Base-by-base conservation (phyloP, 2,329 filamentous ascomycete species). In the Diaporthe capsici region DNA sequence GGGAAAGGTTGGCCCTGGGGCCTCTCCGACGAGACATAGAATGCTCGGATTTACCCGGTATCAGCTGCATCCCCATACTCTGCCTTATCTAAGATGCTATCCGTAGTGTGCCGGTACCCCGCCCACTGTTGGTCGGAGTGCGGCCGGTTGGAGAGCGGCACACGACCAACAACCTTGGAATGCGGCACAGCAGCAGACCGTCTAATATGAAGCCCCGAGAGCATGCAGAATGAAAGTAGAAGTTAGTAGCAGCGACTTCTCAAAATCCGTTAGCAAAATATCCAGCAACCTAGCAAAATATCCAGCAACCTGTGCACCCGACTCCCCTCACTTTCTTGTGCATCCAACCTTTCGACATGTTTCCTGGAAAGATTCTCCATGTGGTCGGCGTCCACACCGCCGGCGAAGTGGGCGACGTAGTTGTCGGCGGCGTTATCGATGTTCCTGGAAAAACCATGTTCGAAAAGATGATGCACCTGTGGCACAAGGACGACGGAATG, bases 351-450 rank as follows among this genome's bases (percentile, higher is more conserved):
- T 51, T 51, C 22, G 49, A 51, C 8, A 51, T n/a, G 49, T 8
- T 4, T 51, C 9, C n/a, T 4, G 51, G 51, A 28, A 76, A 78
- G 13, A 80, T 79, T 9, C 76, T 83, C 17, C 79, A 79, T 8
- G 77, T 85, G 13, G 82, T 86, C 6, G 81, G 82, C 49, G 82
- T 81, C 73, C 85, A 86, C 57, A 82, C 84, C n/a, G 84, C 84
- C 75, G 86, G 86, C 68, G 83, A 85, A 79, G 85, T 88, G 0
- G 85, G 87, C 65, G 87, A 89, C 78, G 87, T 89, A 13, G 84
- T 89, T 58, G 83, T 85, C 20, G 86, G 86, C 22, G 88, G 87
- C 34, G 85, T 88, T 4, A 81, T 85, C 0, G 86, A 89, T 42
- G 81, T 84, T 0, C 80, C 82, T 1, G 84, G 84, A 13, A 83